A percentile compares a stretch with the other conserved stretches of the same genome.
Conservation (phyloP, 257 asterid genomes). For the Rhazya stricta region DNA sequence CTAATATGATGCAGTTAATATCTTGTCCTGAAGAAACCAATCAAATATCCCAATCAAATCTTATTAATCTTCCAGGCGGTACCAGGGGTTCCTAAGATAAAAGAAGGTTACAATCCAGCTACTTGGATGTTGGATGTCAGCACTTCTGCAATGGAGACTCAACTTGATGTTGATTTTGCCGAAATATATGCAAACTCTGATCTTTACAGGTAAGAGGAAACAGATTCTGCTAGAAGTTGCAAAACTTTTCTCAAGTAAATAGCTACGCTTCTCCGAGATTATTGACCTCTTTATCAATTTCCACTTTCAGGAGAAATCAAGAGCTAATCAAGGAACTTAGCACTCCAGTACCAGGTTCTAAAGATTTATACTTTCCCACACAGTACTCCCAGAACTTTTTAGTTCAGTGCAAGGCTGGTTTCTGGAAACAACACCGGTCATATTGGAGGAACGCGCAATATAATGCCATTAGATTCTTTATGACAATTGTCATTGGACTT, state of each 20-base stretch:
- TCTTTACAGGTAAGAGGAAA: conserved; percentile 44
- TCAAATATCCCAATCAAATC: background rate
- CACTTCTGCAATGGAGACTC: conserved; percentile 52
- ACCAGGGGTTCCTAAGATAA: conserved; percentile 60
- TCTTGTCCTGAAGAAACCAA: background rate
- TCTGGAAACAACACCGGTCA: conserved; percentile 68
- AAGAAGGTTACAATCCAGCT: conserved; percentile 76
- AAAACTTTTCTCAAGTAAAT: background rate
- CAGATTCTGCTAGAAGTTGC: background rate
- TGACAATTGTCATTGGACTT: conserved; percentile 43
- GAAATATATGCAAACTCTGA: conserved; percentile 55
- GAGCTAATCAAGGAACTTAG: conserved; percentile 45
- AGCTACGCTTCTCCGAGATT: background rate
- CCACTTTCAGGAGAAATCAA: conserved; percentile 40
- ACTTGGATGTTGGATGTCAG: conserved; percentile 89
- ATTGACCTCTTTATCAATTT: background rate
- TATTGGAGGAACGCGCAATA: conserved; percentile 67
- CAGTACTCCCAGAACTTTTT: conserved; percentile 52
- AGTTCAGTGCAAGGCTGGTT: conserved; percentile 58
- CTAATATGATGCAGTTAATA: background rate
- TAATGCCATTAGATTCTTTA: conserved; percentile 57
- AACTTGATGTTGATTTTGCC: conserved; percentile 65
- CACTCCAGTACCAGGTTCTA: conserved; percentile 37
- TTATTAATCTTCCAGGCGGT: conserved; percentile 38
- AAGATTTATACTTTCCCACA: conserved; percentile 47